Evolutionary conservation across 768 basidiomycete genomes (phyloP), one percentile per base, ranked within the genome.

Genomic region (Trametes sanguinea): DNA sequence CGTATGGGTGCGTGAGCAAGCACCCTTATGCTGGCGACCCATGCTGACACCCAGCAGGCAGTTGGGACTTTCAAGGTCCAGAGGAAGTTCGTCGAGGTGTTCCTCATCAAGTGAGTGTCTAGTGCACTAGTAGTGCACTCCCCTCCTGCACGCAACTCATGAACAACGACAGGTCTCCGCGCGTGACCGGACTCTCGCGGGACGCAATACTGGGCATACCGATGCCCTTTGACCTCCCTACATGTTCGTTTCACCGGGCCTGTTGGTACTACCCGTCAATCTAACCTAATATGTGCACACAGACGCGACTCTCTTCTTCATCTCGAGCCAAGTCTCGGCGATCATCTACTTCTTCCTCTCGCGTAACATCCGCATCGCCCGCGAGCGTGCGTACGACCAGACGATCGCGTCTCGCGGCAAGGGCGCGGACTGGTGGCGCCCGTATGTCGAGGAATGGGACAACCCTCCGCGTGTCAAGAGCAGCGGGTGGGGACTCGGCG

Each of bases 341-440:
- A 88, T 98, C 58, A 80, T 96, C 52, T 81, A 79, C 2, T 95
- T 90, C 78, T 95, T 95, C 76, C 83, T 98, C 53, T 81, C 86
- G 32, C 85, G 85, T 48, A 95, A 96, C 74, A 86, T 96, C 50
- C 83, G 85, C 30, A 83, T 94, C 46, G 92, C 94, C 0, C 83
- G 88, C 2, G 84, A 85, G 55, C 82, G 89, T 10, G 93, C 85
- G 10, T 92, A 87, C 84, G 87, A 84, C 17, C 88, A 95, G 70
- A 95, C 94, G 0, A 85, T 96, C 32, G 76, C 81, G 6, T 95
- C 93, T 4, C 84, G 94, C 1, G 88, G 88, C 11, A 96, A 96
- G 67, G 86, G 87, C 0, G 76, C 81, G 0, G 86, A 90, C 8
- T 96, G 95, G 76, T 98, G 93, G 92, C 79, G 81, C 61, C 84